A percentile compares a stretch with the other conserved stretches of the same genome.
phyloP scores from a whole-genome alignment of 306 rosid species.

The Rosa lucieae region DNA sequence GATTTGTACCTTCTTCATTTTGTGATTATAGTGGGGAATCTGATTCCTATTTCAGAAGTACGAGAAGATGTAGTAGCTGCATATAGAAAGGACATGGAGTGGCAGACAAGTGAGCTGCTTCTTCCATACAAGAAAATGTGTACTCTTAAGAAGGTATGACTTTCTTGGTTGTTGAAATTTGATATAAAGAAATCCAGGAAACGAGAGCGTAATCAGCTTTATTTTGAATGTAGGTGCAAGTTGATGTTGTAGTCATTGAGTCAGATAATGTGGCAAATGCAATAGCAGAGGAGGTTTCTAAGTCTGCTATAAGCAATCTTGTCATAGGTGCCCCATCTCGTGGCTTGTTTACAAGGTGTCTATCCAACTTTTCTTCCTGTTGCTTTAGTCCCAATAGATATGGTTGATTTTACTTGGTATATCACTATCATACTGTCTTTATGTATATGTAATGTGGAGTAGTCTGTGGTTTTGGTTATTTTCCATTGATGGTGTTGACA shows the following conservation, averaged over 20 bases:
- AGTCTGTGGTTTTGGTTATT: background rate
- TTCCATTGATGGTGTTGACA: conserved; percentile 5
- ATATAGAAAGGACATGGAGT: conserved; percentile 63
- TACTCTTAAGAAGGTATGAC: conserved; percentile 62
- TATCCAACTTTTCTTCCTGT: background rate
- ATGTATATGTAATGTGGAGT: background rate
- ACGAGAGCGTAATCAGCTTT: conserved; percentile 11
- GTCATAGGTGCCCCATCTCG: conserved; percentile 83
- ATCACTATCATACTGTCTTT: background rate
- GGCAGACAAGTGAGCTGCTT: conserved; percentile 58
- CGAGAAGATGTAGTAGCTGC: conserved; percentile 63
- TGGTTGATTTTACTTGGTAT: background rate
- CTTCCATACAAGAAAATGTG: conserved; percentile 79
- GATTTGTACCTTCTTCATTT: background rate
- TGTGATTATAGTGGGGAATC: conserved; percentile 69
- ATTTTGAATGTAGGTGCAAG: conserved; percentile 61
- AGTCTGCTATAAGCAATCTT: conserved; percentile 50
- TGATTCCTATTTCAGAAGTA: conserved; percentile 61
- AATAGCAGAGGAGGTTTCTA: conserved; percentile 67
- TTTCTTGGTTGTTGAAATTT: conserved; percentile 27
- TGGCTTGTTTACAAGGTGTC: conserved; percentile 69
- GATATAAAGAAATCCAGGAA: conserved; percentile 14
- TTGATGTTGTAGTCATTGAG: conserved; percentile 66
- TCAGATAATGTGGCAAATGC: conserved; percentile 74
- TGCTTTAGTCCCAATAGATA: background rate